Conservation (phyloP, 176 grass and related monocot genomes). For the Coix lacrymajobi region DNA sequence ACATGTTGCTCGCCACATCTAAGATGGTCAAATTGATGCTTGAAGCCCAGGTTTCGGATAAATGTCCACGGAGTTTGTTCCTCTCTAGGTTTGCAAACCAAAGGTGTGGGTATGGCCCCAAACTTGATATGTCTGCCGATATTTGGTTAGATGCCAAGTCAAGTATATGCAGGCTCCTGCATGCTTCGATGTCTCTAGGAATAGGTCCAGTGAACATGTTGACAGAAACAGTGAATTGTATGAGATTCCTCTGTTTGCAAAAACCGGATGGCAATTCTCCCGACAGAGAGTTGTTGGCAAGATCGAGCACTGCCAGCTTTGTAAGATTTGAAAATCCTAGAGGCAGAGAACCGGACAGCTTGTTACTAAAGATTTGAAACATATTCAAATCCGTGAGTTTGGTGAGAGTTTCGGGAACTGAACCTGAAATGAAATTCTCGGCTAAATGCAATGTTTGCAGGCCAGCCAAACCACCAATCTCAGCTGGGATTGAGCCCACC, state of each 20-base stretch:
- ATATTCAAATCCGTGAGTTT: background rate
- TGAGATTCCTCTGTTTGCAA: background rate
- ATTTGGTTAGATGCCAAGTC: background rate
- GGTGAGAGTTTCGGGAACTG: background rate
- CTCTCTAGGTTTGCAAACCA: background rate
- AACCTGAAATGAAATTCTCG: background rate
- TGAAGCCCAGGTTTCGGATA: background rate
- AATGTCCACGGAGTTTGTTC: background rate
- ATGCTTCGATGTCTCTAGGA: background rate
- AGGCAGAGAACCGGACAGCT: background rate
- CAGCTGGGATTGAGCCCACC: background rate
- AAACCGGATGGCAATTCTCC: background rate
- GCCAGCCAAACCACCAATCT: background rate
- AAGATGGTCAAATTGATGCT: background rate
- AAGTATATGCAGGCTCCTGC: background rate
- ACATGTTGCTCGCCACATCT: background rate
- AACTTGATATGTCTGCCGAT: background rate
- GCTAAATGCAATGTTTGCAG: background rate
- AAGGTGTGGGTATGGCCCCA: constrained; percentile 1
- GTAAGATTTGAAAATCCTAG: background rate
- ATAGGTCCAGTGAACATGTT: background rate
- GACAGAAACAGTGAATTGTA: background rate
- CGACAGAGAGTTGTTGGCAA: background rate
- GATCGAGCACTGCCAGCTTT: background rate
- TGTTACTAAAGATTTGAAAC: background rate